phyloP scores from a whole-genome alignment of 2,329 filamentous ascomycete genomes.

The Spiromastix sp. region DNA sequence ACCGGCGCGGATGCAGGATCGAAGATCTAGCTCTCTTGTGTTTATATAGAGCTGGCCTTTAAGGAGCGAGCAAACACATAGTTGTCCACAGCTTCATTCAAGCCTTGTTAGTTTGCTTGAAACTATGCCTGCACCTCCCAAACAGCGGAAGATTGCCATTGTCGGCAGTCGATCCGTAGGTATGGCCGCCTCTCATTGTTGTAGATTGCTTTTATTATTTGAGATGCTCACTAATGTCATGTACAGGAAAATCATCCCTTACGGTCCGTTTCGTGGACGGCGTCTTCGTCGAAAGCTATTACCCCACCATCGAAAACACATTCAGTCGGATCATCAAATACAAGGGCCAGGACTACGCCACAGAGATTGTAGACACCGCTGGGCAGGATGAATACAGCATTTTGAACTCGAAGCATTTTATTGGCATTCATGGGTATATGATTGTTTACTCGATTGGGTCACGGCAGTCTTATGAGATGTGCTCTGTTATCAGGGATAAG shows the following conservation, averaged over 20 bases:
- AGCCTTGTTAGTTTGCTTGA: too few species aligned
- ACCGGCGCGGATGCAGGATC: too few species aligned
- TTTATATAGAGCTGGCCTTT: too few species aligned
- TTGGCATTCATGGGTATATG: conserved; percentile 98
- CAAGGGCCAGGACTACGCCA: conserved; percentile 86
- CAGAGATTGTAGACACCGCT: conserved; percentile 96
- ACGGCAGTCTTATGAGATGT: conserved; percentile 93
- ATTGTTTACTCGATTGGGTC: conserved; percentile 97
- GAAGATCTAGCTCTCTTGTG: too few species aligned
- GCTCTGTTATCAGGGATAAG: conserved; percentile 90
- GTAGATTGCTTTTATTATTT: too few species aligned
- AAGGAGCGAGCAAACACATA: too few species aligned
- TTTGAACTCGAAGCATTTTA: conserved; percentile 96
- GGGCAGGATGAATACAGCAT: conserved; percentile 99
- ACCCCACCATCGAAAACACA: conserved; percentile 97
- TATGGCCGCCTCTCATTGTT: conserved; percentile 43
- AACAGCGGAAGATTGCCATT: conserved; percentile 92
- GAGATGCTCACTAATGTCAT: not conserved
- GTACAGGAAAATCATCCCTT: conserved; percentile 85
- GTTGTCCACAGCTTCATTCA: too few species aligned
- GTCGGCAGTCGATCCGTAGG: conserved; percentile 88
- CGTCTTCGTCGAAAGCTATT: conserved; percentile 98
- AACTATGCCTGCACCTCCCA: conserved; percentile 59
- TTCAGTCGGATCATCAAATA: conserved; percentile 93
- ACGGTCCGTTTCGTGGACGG: conserved; percentile 96